These are phyloP conservation scores for Neurospora sp. DNA, from an alignment of 495 filamentous ascomycete species.

Conservation along the genomic window DNA sequence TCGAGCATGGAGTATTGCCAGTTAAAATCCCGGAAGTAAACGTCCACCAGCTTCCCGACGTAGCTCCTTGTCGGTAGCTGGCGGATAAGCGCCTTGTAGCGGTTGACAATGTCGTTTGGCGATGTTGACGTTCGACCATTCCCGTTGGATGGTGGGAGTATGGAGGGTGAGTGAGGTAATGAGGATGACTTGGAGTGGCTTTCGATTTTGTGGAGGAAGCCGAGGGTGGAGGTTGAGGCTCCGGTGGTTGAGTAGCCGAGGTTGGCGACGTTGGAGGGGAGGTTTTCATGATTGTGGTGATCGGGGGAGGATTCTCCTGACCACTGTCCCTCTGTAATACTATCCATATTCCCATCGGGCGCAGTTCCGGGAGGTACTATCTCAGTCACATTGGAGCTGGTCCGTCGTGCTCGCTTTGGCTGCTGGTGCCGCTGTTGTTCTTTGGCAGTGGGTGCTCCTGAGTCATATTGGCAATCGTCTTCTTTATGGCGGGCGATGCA, in stretches of 20 bases:
- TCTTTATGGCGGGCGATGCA: constrained; percentile 45
- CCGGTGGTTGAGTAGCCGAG: constrained; percentile 41
- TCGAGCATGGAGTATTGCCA: constrained; percentile 51
- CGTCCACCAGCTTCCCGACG: constrained; percentile 41
- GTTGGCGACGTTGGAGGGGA: constrained; percentile 14
- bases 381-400: not conserved
- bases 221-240: constrained; percentile 35
- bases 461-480: constrained; percentile 40
- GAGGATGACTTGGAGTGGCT: not conserved
- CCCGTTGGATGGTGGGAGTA: constrained; percentile 3
- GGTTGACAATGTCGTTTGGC: constrained; percentile 11
- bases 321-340: not conserved
- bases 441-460: constrained; percentile 35
- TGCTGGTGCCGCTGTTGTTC: constrained; percentile 17
- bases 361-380: not conserved
- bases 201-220: constrained; percentile 43
- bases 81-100: constrained; percentile 43
- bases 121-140: constrained; percentile 1
- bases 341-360: not conserved
- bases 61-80: constrained; percentile 43
- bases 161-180: constrained; percentile 6
- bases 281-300: not conserved
- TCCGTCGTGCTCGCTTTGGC: constrained; percentile 7
- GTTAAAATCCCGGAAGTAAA: constrained; percentile 49
- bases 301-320: not conserved